Evolutionary conservation across 2,329 filamentous ascomycete species (phyloP).

Genomic region (Phyllosticta paracitricarpa): DNA sequence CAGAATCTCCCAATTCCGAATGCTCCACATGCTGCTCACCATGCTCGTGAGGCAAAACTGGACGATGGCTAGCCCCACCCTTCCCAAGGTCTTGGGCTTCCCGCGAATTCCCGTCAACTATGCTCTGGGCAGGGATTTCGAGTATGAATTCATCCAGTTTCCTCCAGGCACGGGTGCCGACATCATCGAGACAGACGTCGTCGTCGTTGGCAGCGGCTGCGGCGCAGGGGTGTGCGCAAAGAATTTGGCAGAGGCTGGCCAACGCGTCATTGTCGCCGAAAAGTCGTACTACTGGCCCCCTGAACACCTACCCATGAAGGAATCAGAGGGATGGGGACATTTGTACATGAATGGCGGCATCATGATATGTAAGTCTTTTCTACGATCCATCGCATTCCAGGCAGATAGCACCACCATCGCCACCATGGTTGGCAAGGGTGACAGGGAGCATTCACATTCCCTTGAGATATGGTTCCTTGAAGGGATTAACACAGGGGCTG

Average conservation of each 20-base stretch:
- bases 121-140: constrained; percentile 41
- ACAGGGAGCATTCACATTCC: no score
- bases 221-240: constrained; percentile 76
- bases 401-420: background rate
- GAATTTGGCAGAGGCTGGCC: constrained; percentile 65
- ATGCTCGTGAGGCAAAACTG: constrained; percentile 46
- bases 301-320: constrained; percentile 63
- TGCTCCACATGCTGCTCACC: constrained; percentile 47
- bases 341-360: constrained; percentile 62
- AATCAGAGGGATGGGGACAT: constrained; percentile 48
- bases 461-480: no score
- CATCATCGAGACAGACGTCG: constrained; percentile 65
- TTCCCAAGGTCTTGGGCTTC: constrained; percentile 49
- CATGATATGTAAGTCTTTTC: constrained; percentile 35
- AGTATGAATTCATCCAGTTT: constrained; percentile 53
- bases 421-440: no score
- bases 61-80: constrained; percentile 45
- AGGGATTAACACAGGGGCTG: no score
- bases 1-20: constrained; percentile 44
- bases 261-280: constrained; percentile 69
- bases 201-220: constrained; percentile 80
- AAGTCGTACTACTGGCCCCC: constrained; percentile 70
- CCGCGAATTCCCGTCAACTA: constrained; percentile 47
- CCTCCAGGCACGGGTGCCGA: constrained; percentile 44
- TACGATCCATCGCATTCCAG: constrained; percentile 30